These are phyloP conservation scores for Colletotrichum neosansevieriae DNA, from an alignment of 2,329 filamentous ascomycete species.

Conservation along the genomic window DNA sequence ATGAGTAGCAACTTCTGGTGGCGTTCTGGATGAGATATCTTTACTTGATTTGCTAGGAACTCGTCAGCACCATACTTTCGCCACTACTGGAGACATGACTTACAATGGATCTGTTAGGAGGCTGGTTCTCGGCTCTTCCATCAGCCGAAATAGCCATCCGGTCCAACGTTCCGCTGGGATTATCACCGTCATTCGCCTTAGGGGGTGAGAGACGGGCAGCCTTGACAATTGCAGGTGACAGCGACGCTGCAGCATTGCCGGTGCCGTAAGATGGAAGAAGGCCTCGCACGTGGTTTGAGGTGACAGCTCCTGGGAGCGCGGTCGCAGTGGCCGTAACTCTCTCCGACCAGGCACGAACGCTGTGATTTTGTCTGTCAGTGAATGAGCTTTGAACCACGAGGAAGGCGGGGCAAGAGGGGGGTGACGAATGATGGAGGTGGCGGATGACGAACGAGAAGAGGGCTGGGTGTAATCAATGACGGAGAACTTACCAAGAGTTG, in stretches of 20 bases:
- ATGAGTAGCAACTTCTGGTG: conserved; percentile 20
- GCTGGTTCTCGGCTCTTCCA: conserved; percentile 60
- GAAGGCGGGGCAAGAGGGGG: background rate
- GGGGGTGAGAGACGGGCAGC: conserved; percentile 46
- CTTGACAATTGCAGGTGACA: conserved; percentile 59
- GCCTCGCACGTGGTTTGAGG: conserved; percentile 66
- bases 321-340: conserved; percentile 63
- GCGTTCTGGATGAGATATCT: background rate
- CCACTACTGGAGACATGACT: background rate
- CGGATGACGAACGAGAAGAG: too few species aligned
- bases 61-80: background rate
- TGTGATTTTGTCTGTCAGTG: background rate
- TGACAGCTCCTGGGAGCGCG: conserved; percentile 61
- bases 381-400: background rate
- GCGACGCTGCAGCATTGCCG: conserved; percentile 64
- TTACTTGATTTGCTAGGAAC: conserved; percentile 25
- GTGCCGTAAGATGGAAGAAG: conserved; percentile 63
- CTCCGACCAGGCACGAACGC: conserved; percentile 44
- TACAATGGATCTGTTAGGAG: conserved; percentile 45
- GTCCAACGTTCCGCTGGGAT: conserved; percentile 37
- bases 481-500: conserved; percentile 44
- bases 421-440: background rate
- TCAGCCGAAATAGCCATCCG: conserved; percentile 45
- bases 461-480: background rate
- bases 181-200: conserved; percentile 46